Evolutionary conservation across 2,329 filamentous ascomycete genomes (phyloP).

Genomic region (Diaporthe caulivora): DNA sequence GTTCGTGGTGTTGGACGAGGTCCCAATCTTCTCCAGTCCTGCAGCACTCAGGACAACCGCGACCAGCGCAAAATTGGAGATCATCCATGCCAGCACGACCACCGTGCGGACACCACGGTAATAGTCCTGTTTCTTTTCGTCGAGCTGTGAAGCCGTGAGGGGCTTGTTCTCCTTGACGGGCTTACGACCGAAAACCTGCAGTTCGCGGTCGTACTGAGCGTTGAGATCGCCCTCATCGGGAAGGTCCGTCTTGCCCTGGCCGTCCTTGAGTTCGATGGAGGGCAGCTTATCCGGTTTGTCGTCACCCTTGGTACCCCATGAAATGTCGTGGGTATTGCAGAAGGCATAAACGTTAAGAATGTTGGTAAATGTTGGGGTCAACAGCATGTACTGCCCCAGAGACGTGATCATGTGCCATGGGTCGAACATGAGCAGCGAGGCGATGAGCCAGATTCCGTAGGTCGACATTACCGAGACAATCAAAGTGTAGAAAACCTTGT

Average conservation of each 20-base stretch:
- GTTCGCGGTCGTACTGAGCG: slow-evolving; percentile 90
- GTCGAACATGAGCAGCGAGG: slow-evolving; percentile 94
- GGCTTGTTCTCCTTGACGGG: slow-evolving; percentile 77
- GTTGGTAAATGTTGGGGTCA: slow-evolving; percentile 97
- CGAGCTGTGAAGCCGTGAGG: slow-evolving; percentile 65
- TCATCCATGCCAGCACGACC: slow-evolving; percentile 96
- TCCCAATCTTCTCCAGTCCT: slow-evolving; percentile 76
- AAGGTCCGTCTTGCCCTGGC: slow-evolving; percentile 91
- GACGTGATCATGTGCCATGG: slow-evolving; percentile 99
- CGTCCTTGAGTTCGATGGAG: slow-evolving; percentile 89
- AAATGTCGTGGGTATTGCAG: slow-evolving; percentile 97
- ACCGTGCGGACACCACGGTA: slow-evolving; percentile 95
- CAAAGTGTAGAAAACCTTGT: slow-evolving; percentile 91
- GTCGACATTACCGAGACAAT: slow-evolving; percentile 94
- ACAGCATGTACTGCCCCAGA: slow-evolving; percentile 92
- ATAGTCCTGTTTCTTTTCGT: slow-evolving; percentile 96
- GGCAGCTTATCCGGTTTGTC: slow-evolving; percentile 94
- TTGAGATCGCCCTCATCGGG: slow-evolving; percentile 96
- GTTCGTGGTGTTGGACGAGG: slow-evolving; percentile 11
- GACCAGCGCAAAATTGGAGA: slow-evolving; percentile 90
- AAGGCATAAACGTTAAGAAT: slow-evolving; percentile 99
- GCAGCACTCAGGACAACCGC: slow-evolving; percentile 89
- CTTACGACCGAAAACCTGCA: slow-evolving; percentile 80
- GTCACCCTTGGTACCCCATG: slow-evolving; percentile 98
- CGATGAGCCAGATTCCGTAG: slow-evolving; percentile 91